Conservation (phyloP, 345 rosid species). For the Melaleuca quinquenervia region DNA sequence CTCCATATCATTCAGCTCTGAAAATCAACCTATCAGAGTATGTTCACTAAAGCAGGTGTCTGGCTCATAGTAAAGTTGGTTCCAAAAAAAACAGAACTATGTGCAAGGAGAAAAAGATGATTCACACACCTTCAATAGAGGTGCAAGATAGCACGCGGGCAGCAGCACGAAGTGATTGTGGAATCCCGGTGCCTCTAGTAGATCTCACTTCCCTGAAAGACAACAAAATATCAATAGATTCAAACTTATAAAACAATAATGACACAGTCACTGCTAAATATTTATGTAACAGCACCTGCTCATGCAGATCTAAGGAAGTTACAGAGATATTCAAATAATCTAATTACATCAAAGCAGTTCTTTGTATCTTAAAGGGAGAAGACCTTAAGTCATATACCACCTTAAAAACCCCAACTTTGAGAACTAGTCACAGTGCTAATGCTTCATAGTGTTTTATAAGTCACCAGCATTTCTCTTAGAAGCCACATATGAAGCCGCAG, state of each 20-base stretch:
- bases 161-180: constrained; percentile 78
- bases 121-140: constrained; percentile 36
- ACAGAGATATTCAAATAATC: not conserved
- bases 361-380: not conserved
- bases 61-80: not conserved
- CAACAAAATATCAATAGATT: not conserved
- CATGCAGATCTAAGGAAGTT: not conserved
- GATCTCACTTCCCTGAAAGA: constrained; percentile 63
- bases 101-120: not conserved
- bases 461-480: not conserved
- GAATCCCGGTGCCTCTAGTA: constrained; percentile 60
- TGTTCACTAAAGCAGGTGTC: not conserved
- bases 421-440: not conserved
- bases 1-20: constrained; percentile 52
- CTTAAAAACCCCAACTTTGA: not conserved
- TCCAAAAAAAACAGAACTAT: not conserved
- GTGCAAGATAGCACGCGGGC: constrained; percentile 60
- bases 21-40: not conserved
- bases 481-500: not conserved
- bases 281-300: not conserved
- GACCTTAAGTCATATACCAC: not conserved
- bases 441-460: not conserved
- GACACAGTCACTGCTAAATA: not conserved
- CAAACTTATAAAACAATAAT: not conserved
- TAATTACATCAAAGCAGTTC: not conserved